phyloP scores from a whole-genome alignment of 2,329 filamentous ascomycete genomes.

The Fusarium pseudocircinatum region DNA sequence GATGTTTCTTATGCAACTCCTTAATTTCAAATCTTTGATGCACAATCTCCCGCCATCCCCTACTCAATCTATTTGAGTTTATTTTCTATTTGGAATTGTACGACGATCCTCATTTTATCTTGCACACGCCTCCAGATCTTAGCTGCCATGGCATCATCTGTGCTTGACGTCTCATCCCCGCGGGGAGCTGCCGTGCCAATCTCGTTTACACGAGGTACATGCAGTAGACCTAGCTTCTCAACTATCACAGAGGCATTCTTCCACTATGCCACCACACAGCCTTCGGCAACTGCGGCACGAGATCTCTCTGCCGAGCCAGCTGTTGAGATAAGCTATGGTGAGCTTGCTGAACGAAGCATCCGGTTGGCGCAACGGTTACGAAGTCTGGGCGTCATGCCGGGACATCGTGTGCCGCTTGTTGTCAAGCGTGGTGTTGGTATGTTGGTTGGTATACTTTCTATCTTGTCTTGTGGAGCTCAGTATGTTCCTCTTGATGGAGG shows the following conservation, averaged over 20 bases:
- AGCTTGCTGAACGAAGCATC: slow-evolving; percentile 50
- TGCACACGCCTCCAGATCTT: slow-evolving; percentile 1
- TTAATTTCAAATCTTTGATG: slow-evolving; percentile 30
- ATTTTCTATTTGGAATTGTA: background rate
- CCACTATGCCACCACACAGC: slow-evolving; percentile 49
- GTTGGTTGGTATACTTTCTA: slow-evolving; percentile 64
- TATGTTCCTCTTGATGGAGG: slow-evolving; percentile 69
- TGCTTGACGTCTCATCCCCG: background rate
- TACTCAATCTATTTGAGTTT: slow-evolving; percentile 24
- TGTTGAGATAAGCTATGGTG: slow-evolving; percentile 55
- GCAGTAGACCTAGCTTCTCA: slow-evolving; percentile 34
- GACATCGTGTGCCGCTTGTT: slow-evolving; percentile 63
- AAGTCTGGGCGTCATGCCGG: slow-evolving; percentile 52
- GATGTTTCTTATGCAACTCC: slow-evolving; percentile 11
- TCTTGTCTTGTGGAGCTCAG: slow-evolving; percentile 65
- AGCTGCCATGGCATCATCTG: slow-evolving; percentile 19
- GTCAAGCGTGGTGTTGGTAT: slow-evolving; percentile 65
- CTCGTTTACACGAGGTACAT: slow-evolving; percentile 35
- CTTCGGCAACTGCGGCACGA: slow-evolving; percentile 51
- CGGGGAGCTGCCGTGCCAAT: slow-evolving; percentile 20
- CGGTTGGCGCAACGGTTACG: slow-evolving; percentile 53
- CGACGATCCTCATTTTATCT: slow-evolving; percentile 31
- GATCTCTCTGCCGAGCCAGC: slow-evolving; percentile 44
- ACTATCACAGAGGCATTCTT: slow-evolving; percentile 51
- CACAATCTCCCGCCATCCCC: background rate